Base-by-base conservation (phyloP, 305 asterid species). In the Plantago lanceolata region DNA sequence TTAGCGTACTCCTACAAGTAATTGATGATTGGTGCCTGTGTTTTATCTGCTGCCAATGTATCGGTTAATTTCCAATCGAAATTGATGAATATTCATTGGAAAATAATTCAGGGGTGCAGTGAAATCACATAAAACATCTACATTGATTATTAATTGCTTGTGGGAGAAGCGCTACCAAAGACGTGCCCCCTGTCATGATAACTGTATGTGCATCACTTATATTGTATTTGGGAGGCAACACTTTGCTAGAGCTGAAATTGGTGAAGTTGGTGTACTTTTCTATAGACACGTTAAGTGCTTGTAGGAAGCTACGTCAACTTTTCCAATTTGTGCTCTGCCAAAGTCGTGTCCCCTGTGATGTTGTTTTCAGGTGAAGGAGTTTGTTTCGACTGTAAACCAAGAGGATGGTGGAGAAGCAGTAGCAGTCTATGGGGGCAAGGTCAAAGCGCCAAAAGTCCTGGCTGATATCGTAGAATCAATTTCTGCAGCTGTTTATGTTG, bases 381-480 rank as follows among this genome's bases (percentile, higher is more conserved):
- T 93, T 67, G 91, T 75, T 15, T 15, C 43, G 31, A 71, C 80
- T 1, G 91, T 85, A 50, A 61, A 69, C 50, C 68, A 78, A 59
- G 97, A 90, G 72, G 73, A 69, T 24, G 79, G 61, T 26, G 79
- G 58, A 15, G 49, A 79, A 6, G 85, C 74, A 79, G 66, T 90
- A 6, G 85, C 74, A 79, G 66, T 90, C 48, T 69, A 93, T 50
- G 99, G 95, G 14, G 99, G 99, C 15, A 71, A 70, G 48, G 75
- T 84, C 33, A 83, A 86, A 78, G 97, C 99, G 0, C 99, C 99
- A 0, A 90, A 90, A 75, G 73, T 81, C 73, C 87, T 84, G 19
- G 90, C 90, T 0, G 90, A 84, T 67, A 73, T 84, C 52, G 85
- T 84, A 53, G 90, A 84, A 65, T 77, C 87, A 6, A 62, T 84